Percentiles rank a stretch among this genome's conserved stretches.
phyloP scores from a whole-genome alignment of 805 yeast species.

The Phaffomyces antillensis region DNA sequence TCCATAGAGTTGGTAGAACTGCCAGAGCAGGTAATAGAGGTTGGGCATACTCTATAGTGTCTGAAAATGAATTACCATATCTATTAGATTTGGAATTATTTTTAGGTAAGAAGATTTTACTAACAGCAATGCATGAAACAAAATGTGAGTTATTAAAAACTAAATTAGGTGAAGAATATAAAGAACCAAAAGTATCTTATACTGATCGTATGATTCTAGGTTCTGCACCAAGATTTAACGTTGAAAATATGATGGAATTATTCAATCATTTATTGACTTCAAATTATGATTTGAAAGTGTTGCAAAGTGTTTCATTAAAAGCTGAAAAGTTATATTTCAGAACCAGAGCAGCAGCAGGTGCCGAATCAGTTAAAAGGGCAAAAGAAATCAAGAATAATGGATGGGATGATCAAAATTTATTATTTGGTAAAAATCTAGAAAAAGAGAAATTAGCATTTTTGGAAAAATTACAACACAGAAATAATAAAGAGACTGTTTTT shows the following conservation, averaged over 20 bases:
- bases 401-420: slow-evolving; percentile 85
- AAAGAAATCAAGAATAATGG: slow-evolving; percentile 68
- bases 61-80: slow-evolving; percentile 84
- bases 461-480: slow-evolving; percentile 61
- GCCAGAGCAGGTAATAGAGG: slow-evolving; percentile 98
- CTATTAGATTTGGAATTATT: slow-evolving; percentile 85
- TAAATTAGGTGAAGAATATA: slow-evolving; percentile 34
- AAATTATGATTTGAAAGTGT: slow-evolving; percentile 59
- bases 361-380: slow-evolving; percentile 77
- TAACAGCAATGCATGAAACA: slow-evolving; percentile 64
- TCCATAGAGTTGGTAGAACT: slow-evolving; percentile 98
- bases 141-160: slow-evolving; percentile 45
- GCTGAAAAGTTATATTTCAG: slow-evolving; percentile 86
- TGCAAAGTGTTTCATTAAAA: slow-evolving; percentile 67
- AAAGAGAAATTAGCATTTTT: slow-evolving; percentile 67
- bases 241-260: slow-evolving; percentile 71
- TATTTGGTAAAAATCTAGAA: slow-evolving; percentile 72
- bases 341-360: slow-evolving; percentile 81
- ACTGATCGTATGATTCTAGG: slow-evolving; percentile 79
- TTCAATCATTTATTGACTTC: slow-evolving; percentile 51
- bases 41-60: slow-evolving; percentile 91
- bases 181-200: slow-evolving; percentile 59
- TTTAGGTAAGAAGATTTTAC: slow-evolving; percentile 71
- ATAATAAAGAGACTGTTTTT: slow-evolving; percentile 84
- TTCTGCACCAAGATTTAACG: slow-evolving; percentile 59